phyloP scores from a whole-genome alignment of 495 filamentous ascomycete genomes.

The Podospora anserina region DNA sequence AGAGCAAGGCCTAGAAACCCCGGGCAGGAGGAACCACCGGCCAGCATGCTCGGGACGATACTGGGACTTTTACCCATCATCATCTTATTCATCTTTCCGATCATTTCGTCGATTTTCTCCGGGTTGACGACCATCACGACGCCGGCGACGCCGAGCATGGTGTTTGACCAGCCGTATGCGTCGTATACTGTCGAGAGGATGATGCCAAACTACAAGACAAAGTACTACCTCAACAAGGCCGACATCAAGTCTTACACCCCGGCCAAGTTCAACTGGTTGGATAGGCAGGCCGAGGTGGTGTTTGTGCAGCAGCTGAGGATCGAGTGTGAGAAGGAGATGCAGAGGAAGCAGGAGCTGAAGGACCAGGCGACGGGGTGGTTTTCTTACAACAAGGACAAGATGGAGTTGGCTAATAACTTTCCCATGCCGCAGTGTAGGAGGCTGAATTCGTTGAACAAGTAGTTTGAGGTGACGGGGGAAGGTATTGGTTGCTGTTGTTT shows the following conservation, averaged over 20 bases:
- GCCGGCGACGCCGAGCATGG: slow-evolving; percentile 62
- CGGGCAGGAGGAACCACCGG: slow-evolving; percentile 49
- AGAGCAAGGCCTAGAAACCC: slow-evolving; percentile 67
- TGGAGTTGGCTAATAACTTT: slow-evolving; percentile 49
- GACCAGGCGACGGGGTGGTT: slow-evolving; percentile 90
- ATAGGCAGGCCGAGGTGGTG: slow-evolving; percentile 68
- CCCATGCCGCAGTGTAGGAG: slow-evolving; percentile 42
- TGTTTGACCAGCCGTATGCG: slow-evolving; percentile 62
- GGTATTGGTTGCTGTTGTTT: not conserved
- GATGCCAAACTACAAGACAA: slow-evolving; percentile 65
- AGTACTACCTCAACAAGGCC: slow-evolving; percentile 78
- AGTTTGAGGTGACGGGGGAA: not conserved
- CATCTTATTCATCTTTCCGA: slow-evolving; percentile 81
- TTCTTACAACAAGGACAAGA: slow-evolving; percentile 70
- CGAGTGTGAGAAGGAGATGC: slow-evolving; percentile 69
- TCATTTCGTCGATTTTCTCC: slow-evolving; percentile 77
- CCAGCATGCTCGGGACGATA: slow-evolving; percentile 53
- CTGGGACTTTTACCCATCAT: slow-evolving; percentile 75
- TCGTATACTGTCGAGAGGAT: slow-evolving; percentile 70
- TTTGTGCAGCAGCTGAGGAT: slow-evolving; percentile 62
- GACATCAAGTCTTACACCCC: slow-evolving; percentile 68
- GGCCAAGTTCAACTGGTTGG: slow-evolving; percentile 66
- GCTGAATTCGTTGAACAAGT: slow-evolving; percentile 24
- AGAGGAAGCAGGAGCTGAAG: slow-evolving; percentile 58
- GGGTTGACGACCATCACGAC: slow-evolving; percentile 41